Evolutionary conservation across 2,329 filamentous ascomycete species (phyloP), one percentile per base, ranked within the genome.

Genomic region (Aspergillus novofumigatus): DNA sequence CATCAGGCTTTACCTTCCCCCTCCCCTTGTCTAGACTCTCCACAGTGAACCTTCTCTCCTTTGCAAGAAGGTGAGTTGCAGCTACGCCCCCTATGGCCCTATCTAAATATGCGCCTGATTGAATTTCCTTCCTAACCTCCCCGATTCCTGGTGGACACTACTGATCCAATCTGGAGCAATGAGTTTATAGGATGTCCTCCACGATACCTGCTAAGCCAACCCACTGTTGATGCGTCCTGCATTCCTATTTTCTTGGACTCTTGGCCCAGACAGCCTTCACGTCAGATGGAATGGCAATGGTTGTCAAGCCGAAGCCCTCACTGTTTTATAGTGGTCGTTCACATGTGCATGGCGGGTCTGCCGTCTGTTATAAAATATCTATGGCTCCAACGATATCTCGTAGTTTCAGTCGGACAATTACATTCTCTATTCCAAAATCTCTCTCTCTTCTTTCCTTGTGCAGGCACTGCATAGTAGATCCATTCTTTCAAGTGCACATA

Each of bases 1-100:
- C 66, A 63, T 61, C 63, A 56, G 54, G 52, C 28, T 64, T 64
- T 59, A 48, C 55, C 58, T 59, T 47, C 44, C 42, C 48, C 38
- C 32, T 49, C 20, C 38, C 41, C 29, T 52, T 56, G 42, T 45
- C 32, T 52, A 45, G 29, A 44, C 41, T 55, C 21, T 47, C 42
- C 25, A 42, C 56, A 38, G 57, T 48, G 49, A 51, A 53, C 53
- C 55, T 50, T 52, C 56, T 35, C 9, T 20, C 45, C 47, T 47
- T 51, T 54, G 29, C 42, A 53, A 48, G 35, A 47, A 45, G 51
- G 54, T 17, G 44, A 21, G 35, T 45, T 28, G 45, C 50, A 47
- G 44, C 4, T 45, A 32, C 28, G 35, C 38, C 41, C 58, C 62
- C 62, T 29, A 29, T 29, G 44, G 35, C 58, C 62, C 62, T 29